A percentile compares a stretch with the other conserved stretches of the same genome.
Conservation (phyloP, 2,329 filamentous ascomycete genomes). For the Ophiostoma ips region DNA sequence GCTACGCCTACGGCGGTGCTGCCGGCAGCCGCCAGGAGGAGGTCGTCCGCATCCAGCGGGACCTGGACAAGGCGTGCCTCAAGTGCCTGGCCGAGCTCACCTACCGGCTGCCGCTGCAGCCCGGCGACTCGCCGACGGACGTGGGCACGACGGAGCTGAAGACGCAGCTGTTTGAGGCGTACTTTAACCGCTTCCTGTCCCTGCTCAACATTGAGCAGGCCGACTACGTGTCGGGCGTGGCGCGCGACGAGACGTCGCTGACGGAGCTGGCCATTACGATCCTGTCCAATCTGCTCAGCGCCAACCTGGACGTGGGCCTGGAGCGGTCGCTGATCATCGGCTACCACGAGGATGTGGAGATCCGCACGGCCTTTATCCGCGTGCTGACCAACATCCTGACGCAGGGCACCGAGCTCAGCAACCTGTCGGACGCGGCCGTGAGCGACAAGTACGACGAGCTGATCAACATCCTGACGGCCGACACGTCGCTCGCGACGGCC, state of each 20-base stretch:
- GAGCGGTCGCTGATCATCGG: constrained; percentile 58
- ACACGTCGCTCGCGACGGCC: constrained; percentile 47
- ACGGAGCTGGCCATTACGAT: constrained; percentile 54
- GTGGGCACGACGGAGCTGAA: constrained; percentile 54
- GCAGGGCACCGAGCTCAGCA: constrained; percentile 59
- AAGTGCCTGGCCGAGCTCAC: constrained; percentile 52
- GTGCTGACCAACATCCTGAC: constrained; percentile 57
- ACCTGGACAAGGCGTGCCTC: constrained; percentile 52
- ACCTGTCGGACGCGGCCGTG: constrained; percentile 51
- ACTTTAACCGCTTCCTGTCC: constrained; percentile 56
- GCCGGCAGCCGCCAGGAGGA: constrained; percentile 38
- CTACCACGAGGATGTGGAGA: constrained; percentile 56
- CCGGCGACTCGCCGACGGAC: constrained; percentile 50
- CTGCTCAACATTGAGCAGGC: constrained; percentile 44
- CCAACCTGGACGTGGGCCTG: constrained; percentile 57
- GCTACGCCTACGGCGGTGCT: constrained; percentile 26
- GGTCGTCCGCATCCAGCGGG: constrained; percentile 42
- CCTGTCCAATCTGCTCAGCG: constrained; percentile 53
- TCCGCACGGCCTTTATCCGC: constrained; percentile 55
- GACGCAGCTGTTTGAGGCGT: constrained; percentile 57
- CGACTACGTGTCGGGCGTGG: constrained; percentile 25
- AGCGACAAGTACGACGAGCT: constrained; percentile 56
- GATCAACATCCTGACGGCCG: constrained; percentile 46
- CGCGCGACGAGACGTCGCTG: constrained; percentile 41
- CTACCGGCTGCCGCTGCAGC: constrained; percentile 51